Base-by-base conservation (phyloP, 345 rosid species). In the Bruguiera sexangula region DNA sequence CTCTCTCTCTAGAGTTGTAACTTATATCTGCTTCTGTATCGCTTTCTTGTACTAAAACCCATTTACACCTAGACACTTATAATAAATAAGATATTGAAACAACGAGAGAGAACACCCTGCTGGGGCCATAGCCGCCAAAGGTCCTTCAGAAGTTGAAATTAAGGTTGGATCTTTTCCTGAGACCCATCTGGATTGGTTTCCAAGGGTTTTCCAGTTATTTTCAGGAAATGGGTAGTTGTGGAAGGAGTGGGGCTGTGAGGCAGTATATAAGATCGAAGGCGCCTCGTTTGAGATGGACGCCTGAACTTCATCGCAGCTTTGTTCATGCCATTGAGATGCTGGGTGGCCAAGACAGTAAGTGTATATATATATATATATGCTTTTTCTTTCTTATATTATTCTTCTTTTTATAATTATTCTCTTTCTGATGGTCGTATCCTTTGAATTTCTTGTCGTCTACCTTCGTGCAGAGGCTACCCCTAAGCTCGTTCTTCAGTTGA, bases 151-250 rank as follows among this genome's bases (percentile, higher is more conserved):
- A 13, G 50, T 43, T 18, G 19, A 43, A 43, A 34, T 34, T 34
- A 34, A 43, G 50, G 50, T 13, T 43, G 50, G 50, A 43, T 43
- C 50, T 43, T 43, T 43, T 43, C 50, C 13, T 56, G 10, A 27
- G 9, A 43, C 29, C 60, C 29, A 24, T 60, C 76, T 76, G 57
- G 61, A 66, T 66, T 63, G 37, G 65, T 72, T 60, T 63, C 56
- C 4, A 10, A 69, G 37, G 36, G 58, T 2, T 27, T n/a, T 2
- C 5, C 3, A 32, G 13, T 2, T 39, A 2, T 39, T 39, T 39
- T 39, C 0, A 39, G 53, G 30, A 34, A 24, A 90, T 93, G 97
- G 96, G 87, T 57, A 85, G 80, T 65, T 86, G 92, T 70, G 88
- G 90, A 63, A 85, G 93, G 67, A 87, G 82, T 75, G 92, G 92